Percentiles rank a stretch among this genome's conserved stretches.
Evolutionary conservation across 1,284 basidiomycete species (phyloP).

Genomic region (Rhodofomes roseus): DNA sequence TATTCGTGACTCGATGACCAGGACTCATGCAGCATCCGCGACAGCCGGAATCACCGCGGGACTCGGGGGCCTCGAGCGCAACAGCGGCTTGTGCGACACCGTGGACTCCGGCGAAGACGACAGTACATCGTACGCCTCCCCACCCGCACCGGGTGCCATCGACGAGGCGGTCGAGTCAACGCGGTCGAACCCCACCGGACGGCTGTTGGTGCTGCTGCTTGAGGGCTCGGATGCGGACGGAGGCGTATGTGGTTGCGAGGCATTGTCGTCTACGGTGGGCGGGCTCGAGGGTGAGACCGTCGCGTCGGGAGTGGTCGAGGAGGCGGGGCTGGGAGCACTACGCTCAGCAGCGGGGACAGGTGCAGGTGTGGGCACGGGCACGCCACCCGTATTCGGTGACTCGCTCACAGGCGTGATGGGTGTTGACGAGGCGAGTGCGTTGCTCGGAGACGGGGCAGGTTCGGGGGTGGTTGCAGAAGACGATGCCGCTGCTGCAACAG

Average conservation of each 20-base stretch:
- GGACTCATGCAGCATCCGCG: neutral
- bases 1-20: neutral
- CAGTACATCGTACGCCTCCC: constrained; percentile 32
- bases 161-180: constrained; percentile 27
- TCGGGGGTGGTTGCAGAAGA: neutral
- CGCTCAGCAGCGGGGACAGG: neutral
- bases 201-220: neutral
- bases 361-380: neutral
- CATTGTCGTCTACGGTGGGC: neutral
- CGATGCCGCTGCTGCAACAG: constrained; percentile 2
- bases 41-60: constrained; percentile 10
- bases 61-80: constrained; percentile 14
- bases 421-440: neutral
- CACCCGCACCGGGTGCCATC: constrained; percentile 21
- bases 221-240: neutral
- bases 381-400: neutral
- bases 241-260: neutral
- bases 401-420: neutral
- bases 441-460: neutral
- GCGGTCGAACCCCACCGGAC: constrained; percentile 5
- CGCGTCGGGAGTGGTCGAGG: neutral
- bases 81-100: constrained; percentile 32
- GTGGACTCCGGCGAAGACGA: constrained; percentile 34
- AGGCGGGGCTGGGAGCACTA: neutral
- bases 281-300: neutral